Evolutionary conservation across 495 filamentous ascomycete species (phyloP).

Genomic region (Achaetomiella virescens): DNA sequence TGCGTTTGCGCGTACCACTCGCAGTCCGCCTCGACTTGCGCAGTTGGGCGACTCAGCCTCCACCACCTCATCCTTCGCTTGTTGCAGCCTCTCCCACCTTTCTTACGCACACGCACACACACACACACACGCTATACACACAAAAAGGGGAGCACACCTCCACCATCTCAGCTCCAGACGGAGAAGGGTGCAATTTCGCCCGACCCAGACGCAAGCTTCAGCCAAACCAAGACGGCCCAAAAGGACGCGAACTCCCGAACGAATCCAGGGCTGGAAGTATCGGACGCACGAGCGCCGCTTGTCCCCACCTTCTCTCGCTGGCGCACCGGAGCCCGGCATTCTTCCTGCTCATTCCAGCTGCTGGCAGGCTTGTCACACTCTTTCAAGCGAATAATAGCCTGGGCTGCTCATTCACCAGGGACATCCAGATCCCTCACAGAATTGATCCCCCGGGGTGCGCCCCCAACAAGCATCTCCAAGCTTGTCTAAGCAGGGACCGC

Average conservation of each 20-base stretch:
- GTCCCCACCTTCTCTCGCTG: conserved; percentile 19
- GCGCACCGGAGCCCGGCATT: conserved; percentile 21
- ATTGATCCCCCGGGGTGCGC: not conserved
- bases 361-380: conserved; percentile 33
- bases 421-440: conserved; percentile 8
- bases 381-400: not conserved
- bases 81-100: not conserved
- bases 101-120: no score
- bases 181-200: not conserved
- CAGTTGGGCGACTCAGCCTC: conserved; percentile 1
- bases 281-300: conserved; percentile 21
- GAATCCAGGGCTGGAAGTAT: conserved; percentile 16
- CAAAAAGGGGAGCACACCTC: not conserved
- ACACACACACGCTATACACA: not conserved
- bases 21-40: conserved; percentile 5
- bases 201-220: not conserved
- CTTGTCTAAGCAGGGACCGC: not conserved
- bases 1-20: not conserved
- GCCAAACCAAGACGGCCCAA: conserved; percentile 4
- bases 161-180: not conserved
- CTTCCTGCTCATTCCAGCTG: conserved; percentile 18
- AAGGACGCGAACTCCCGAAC: not conserved
- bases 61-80: not conserved
- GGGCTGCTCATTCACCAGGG: conserved; percentile 24
- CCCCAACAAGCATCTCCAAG: not conserved